Percentiles rank a stretch among this genome's conserved stretches.
phyloP scores from a whole-genome alignment of 805 yeast species.

The Yarrowia alimentaria region DNA sequence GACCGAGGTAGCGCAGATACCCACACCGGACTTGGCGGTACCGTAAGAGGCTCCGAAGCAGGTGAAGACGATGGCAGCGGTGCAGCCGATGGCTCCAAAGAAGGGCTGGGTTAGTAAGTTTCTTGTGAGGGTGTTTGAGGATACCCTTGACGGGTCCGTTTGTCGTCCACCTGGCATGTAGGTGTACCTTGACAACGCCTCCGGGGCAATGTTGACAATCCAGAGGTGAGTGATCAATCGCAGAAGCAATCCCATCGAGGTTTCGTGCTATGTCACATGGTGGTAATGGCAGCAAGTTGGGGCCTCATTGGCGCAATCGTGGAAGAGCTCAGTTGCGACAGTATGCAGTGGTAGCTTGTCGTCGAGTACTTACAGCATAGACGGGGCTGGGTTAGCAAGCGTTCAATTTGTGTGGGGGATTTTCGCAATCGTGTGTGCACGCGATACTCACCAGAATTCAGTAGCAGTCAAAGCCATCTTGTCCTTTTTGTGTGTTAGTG shows the following conservation, averaged over 20 bases:
- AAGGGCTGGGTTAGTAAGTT: slow-evolving; percentile 61
- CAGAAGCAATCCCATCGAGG: background rate
- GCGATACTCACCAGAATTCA: slow-evolving; percentile 28
- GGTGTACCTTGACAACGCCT: no score
- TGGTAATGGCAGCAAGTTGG: background rate
- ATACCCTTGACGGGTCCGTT: no score
- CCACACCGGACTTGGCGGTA: slow-evolving; percentile 98
- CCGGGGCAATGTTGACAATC: no score
- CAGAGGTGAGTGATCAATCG: no score
- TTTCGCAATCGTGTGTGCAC: no score
- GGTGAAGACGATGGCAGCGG: slow-evolving; percentile 95
- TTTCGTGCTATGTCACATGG: background rate
- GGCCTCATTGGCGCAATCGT: slow-evolving; percentile 8
- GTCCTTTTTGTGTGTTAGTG: slow-evolving; percentile 27
- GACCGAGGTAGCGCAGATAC: slow-evolving; percentile 97
- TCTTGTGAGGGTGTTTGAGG: background rate
- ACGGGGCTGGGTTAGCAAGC: slow-evolving; percentile 55
- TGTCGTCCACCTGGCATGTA: no score
- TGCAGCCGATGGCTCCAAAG: slow-evolving; percentile 99
- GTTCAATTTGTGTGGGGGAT: no score
- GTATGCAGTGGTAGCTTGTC: slow-evolving; percentile 24
- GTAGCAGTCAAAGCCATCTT: slow-evolving; percentile 27
- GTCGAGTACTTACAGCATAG: slow-evolving; percentile 53
- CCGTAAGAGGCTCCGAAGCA: slow-evolving; percentile 99
- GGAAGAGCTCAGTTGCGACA: background rate